Conservation (phyloP, 345 rosid species). For the Boechera retrofracta region DNA sequence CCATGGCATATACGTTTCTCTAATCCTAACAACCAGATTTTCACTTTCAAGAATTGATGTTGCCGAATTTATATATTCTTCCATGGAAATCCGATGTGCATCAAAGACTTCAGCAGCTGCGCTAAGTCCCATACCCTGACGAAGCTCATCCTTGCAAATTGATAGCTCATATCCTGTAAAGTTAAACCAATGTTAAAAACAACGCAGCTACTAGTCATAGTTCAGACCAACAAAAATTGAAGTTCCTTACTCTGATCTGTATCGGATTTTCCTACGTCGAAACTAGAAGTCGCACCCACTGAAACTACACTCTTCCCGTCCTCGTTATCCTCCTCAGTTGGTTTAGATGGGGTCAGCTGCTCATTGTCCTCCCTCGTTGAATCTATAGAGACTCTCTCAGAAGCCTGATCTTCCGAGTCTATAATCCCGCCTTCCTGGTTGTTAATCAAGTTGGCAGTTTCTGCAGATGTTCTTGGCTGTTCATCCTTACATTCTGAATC, state of each 20-base stretch:
- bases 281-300: slow-evolving; percentile 41
- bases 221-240: slow-evolving; percentile 18
- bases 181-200: slow-evolving; percentile 21
- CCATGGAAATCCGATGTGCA: slow-evolving; percentile 62
- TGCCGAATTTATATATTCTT: slow-evolving; percentile 65
- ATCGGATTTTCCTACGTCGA: slow-evolving; percentile 34
- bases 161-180: slow-evolving; percentile 82
- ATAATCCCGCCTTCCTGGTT: slow-evolving; percentile 44
- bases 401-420: slow-evolving; percentile 45
- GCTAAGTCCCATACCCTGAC: slow-evolving; percentile 68
- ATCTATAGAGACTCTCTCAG: slow-evolving; percentile 33
- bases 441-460: slow-evolving; percentile 45
- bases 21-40: slow-evolving; percentile 66
- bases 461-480: slow-evolving; percentile 47
- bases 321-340: slow-evolving; percentile 38
- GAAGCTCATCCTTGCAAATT: slow-evolving; percentile 78
- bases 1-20: slow-evolving; percentile 70
- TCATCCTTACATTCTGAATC: slow-evolving; percentile 46
- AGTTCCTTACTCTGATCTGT: slow-evolving; percentile 52
- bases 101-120: slow-evolving; percentile 84
- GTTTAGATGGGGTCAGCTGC: slow-evolving; percentile 45
- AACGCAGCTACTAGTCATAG: slow-evolving; percentile 37
- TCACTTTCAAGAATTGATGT: slow-evolving; percentile 64
- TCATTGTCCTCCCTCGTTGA: slow-evolving; percentile 45
- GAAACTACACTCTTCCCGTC: slow-evolving; percentile 48